A percentile compares a stretch with the other conserved stretches of the same genome.
phyloP scores from a whole-genome alignment of 441 rosid genomes.

The Theobroma grandiflorum region DNA sequence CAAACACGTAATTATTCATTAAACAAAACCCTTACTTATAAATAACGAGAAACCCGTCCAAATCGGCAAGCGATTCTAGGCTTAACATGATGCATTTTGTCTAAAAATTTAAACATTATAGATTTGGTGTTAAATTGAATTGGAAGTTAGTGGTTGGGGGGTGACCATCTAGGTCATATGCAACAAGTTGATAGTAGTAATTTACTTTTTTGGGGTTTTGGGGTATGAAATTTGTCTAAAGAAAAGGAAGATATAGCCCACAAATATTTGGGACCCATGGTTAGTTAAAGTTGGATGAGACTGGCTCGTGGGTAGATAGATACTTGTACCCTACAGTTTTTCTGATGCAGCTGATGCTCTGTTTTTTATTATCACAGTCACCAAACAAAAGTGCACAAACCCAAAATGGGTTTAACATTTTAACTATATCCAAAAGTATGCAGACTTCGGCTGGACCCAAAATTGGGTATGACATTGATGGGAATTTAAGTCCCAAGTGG shows the following conservation, averaged over 20 bases:
- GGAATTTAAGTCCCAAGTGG: not conserved
- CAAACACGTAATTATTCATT: too few relatives aligned
- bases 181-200: not conserved
- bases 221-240: not conserved
- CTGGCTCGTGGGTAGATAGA: slow-evolving; percentile 5
- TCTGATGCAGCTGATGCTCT: not conserved
- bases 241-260: not conserved
- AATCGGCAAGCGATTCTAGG: too few relatives aligned
- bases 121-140: too few relatives aligned
- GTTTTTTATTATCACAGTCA: not conserved
- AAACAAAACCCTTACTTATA: too few relatives aligned
- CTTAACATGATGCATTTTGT: too few relatives aligned
- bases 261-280: not conserved
- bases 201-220: not conserved
- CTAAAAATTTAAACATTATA: too few relatives aligned
- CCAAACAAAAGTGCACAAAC: not conserved
- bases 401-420: not conserved
- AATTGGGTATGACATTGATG: not conserved
- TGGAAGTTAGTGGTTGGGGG: not conserved
- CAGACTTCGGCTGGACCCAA: not conserved
- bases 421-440: not conserved
- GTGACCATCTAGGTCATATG: too few relatives aligned
- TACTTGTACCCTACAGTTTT: not conserved
- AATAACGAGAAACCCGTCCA: too few relatives aligned
- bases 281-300: slow-evolving; percentile 24